These are phyloP conservation scores for Cyclotella kingstonii DNA, from an alignment of 108 stramenopile species.

Conservation along the genomic window DNA sequence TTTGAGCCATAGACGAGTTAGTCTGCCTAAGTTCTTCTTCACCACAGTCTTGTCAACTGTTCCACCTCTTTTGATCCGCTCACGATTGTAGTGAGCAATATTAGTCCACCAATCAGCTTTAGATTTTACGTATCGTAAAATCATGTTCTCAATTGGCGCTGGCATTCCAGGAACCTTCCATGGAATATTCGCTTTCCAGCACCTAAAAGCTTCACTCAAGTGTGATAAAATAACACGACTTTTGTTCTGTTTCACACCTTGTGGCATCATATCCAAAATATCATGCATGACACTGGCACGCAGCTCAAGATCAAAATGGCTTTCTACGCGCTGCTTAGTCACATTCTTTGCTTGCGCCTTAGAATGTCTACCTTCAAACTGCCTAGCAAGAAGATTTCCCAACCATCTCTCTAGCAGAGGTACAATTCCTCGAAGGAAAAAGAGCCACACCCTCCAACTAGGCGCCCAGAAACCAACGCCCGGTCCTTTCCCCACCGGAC, in stretches of 20 bases:
- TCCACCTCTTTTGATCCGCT: constrained; percentile 98
- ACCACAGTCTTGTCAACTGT: constrained; percentile 99
- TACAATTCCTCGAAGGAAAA: constrained; percentile 97
- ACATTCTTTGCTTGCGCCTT: constrained; percentile 98
- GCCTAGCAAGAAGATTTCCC: constrained; percentile 97
- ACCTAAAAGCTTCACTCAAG: constrained; percentile 96
- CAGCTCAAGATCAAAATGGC: constrained; percentile 98
- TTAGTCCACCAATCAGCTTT: constrained; percentile 99
- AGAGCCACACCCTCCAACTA: constrained; percentile 99
- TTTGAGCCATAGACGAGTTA: constrained; percentile 98
- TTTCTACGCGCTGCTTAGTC: constrained; percentile 99
- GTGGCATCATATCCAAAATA: constrained; percentile 99
- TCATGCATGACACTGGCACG: constrained; percentile 99
- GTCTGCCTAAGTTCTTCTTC: constrained; percentile 97
- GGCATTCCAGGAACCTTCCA: constrained; percentile 99
- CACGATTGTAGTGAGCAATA: constrained; percentile 98
- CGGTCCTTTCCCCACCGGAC: constrained; percentile 99
- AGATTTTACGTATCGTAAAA: constrained; percentile 98
- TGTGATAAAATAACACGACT: constrained; percentile 95
- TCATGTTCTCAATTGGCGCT: constrained; percentile 99
- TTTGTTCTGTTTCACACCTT: constrained; percentile 99
- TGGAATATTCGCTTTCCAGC: constrained; percentile 99
- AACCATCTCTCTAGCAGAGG: constrained; percentile 98
- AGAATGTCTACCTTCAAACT: constrained; percentile 97
- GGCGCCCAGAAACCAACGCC: constrained; percentile 99